Conservation (phyloP, 2,329 filamentous ascomycete genomes). For the Hymenoscyphus fraxineus region DNA sequence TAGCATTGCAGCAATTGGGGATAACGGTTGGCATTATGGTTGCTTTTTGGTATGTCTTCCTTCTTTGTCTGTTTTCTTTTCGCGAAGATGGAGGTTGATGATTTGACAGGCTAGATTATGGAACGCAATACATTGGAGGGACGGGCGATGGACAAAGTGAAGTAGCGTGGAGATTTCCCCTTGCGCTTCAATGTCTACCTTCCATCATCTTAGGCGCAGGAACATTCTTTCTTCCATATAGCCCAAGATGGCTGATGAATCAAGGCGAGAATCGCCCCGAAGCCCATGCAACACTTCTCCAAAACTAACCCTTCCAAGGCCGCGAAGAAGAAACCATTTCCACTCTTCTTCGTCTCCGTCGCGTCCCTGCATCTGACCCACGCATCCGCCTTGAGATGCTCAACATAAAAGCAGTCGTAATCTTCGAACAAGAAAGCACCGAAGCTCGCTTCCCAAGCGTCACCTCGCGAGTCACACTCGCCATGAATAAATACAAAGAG, state of each 20-base stretch:
- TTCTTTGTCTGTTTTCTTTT: too few species aligned
- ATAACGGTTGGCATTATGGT: constrained; percentile 53
- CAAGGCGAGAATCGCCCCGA: constrained; percentile 24
- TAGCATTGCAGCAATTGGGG: constrained; percentile 60
- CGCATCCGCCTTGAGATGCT: constrained; percentile 54
- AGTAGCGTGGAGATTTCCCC: constrained; percentile 34
- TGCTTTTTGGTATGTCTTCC: constrained; percentile 38
- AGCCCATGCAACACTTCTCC: background rate
- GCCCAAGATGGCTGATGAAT: constrained; percentile 53
- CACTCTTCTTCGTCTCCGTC: constrained; percentile 51
- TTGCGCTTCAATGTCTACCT: constrained; percentile 56
- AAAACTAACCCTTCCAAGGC: constrained; percentile 35
- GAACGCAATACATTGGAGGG: constrained; percentile 41
- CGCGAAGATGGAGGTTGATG: background rate
- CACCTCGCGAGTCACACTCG: constrained; percentile 7
- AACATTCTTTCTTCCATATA: constrained; percentile 58
- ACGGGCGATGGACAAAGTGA: constrained; percentile 36
- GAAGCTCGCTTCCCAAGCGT: constrained; percentile 52
- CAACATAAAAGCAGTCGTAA: constrained; percentile 49
- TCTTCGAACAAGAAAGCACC: constrained; percentile 56
- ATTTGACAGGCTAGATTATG: constrained; percentile 36
- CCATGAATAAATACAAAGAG: constrained; percentile 39
- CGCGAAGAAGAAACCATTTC: constrained; percentile 45
- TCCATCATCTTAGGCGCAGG: constrained; percentile 47
- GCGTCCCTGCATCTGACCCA: constrained; percentile 49